Evolutionary conservation across 441 rosid genomes (phyloP).

Genomic region (Syzygium syzygioides): DNA sequence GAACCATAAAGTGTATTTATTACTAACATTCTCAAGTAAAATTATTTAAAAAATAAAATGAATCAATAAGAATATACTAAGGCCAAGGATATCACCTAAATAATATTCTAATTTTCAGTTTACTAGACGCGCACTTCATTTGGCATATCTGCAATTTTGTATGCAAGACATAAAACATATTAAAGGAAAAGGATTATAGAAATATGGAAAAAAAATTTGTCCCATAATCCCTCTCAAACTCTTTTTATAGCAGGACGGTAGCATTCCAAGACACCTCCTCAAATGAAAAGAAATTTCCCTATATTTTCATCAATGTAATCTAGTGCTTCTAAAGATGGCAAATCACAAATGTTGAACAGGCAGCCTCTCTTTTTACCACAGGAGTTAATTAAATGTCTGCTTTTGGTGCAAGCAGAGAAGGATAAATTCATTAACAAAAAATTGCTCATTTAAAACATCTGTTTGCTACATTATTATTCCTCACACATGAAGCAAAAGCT

Average conservation of each 20-base stretch:
- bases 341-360: not conserved
- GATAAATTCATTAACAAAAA: not conserved
- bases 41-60: not conserved
- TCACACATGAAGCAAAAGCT: not conserved
- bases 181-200: not conserved
- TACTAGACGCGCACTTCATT: not conserved
- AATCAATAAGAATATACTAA: not conserved
- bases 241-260: not conserved
- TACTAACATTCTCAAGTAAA: not conserved
- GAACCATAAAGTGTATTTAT: not conserved
- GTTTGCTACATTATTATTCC: not conserved
- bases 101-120: not conserved
- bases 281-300: not conserved
- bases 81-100: not conserved
- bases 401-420: not conserved
- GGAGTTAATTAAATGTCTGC: not conserved
- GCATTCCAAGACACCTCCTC: not conserved
- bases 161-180: not conserved
- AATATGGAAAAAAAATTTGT: not conserved
- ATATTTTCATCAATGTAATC: not conserved
- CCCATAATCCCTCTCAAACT: not conserved
- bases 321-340: not conserved
- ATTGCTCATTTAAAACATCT: not conserved
- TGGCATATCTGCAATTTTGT: not conserved
- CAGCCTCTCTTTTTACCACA: not conserved